A percentile compares a stretch with the other conserved stretches of the same genome.
phyloP scores from a whole-genome alignment of 768 basidiomycete genomes.

The Rubroboletus pulcherrimus region DNA sequence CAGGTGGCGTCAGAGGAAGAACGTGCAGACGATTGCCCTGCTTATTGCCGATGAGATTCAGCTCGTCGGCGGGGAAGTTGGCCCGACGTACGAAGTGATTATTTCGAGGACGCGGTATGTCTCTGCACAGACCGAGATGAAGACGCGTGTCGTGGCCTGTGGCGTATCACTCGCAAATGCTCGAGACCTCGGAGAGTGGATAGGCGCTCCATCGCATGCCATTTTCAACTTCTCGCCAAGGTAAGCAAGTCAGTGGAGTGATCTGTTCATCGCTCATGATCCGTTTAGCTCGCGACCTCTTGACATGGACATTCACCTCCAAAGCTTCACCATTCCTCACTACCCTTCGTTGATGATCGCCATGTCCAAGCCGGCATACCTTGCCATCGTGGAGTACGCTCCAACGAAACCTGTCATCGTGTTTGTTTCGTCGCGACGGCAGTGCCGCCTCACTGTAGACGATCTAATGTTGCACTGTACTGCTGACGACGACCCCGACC shows the following conservation, averaged over 20 bases:
- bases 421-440: slow-evolving; percentile 90
- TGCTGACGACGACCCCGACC: slow-evolving; percentile 78
- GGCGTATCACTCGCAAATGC: slow-evolving; percentile 96
- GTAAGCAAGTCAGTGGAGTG: slow-evolving; percentile 33
- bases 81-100: slow-evolving; percentile 94
- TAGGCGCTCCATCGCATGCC: slow-evolving; percentile 88
- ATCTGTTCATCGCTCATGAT: slow-evolving; percentile 8
- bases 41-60: slow-evolving; percentile 96
- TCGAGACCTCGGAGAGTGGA: slow-evolving; percentile 95
- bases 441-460: slow-evolving; percentile 91
- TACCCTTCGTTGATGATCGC: slow-evolving; percentile 98
- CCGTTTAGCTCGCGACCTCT: slow-evolving; percentile 80
- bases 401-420: slow-evolving; percentile 82
- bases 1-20: slow-evolving; percentile 95
- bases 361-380: slow-evolving; percentile 98
- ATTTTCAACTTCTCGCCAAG: slow-evolving; percentile 98
- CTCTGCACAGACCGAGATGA: slow-evolving; percentile 86
- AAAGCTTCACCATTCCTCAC: slow-evolving; percentile 94
- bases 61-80: slow-evolving; percentile 90
- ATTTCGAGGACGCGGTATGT: slow-evolving; percentile 97
- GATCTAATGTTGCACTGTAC: slow-evolving; percentile 86
- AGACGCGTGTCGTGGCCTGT: slow-evolving; percentile 92
- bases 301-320: slow-evolving; percentile 96
- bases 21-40: slow-evolving; percentile 89
- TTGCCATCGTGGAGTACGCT: slow-evolving; percentile 87